A percentile compares a stretch with the other conserved stretches of the same genome.
Evolutionary conservation across 164 flowering plant genomes (phyloP).

Genomic region (Chloranthus sessilifolius): DNA sequence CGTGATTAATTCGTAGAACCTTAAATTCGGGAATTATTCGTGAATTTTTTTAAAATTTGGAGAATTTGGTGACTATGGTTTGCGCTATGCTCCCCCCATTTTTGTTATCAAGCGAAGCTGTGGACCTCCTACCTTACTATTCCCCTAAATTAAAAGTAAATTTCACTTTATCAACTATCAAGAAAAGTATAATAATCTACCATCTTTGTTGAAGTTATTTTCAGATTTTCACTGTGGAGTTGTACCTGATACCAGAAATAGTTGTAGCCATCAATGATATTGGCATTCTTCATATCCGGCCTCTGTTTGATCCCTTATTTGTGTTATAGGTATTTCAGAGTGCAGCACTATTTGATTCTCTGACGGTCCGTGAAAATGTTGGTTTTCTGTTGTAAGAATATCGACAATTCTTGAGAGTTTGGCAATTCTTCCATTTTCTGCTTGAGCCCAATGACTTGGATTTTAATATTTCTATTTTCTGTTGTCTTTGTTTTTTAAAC

Average conservation of each 20-base stretch:
- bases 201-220: no score
- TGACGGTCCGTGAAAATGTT: constrained; percentile 97
- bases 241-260: not conserved
- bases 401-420: not conserved
- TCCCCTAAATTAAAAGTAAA: no score
- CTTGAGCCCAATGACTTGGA: not conserved
- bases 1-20: no score
- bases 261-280: not conserved
- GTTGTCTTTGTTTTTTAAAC: not conserved
- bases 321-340: constrained; percentile 80
- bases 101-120: no score
- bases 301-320: constrained; percentile 1
- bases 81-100: no score
- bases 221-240: no score
- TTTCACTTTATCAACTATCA: no score
- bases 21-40: no score
- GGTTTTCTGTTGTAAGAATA: constrained; percentile 92
- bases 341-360: constrained; percentile 97
- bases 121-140: no score
- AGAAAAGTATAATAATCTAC: no score
- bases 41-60: no score
- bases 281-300: not conserved
- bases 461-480: not conserved
- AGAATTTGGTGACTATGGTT: no score
- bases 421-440: not conserved